Conservation (phyloP, 371 early-diverging fungal species). For the Batrachochytrium dendrobatidis region DNA sequence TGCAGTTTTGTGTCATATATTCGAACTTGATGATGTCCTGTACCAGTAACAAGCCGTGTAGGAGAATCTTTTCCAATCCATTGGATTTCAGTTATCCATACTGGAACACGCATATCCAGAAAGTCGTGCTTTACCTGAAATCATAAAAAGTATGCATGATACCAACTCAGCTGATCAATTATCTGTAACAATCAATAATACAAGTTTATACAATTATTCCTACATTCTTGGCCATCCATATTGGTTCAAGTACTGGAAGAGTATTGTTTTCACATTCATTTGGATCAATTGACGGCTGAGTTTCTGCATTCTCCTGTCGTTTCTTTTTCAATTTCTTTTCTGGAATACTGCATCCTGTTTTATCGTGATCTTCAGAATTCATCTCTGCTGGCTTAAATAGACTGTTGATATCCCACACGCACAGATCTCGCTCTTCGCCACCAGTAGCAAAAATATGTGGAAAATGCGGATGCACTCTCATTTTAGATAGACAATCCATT, state of each 20-base stretch:
- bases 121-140: slow-evolving; percentile 57
- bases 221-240: slow-evolving; percentile 34
- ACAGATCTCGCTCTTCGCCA: slow-evolving; percentile 78
- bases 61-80: slow-evolving; percentile 41
- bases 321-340: too few relatives aligned
- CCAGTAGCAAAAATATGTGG: slow-evolving; percentile 70
- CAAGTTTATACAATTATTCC: slow-evolving; percentile 40
- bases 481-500: slow-evolving; percentile 45
- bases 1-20: slow-evolving; percentile 67
- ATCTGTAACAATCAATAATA: background rate
- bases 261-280: too few relatives aligned
- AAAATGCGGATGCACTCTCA: slow-evolving; percentile 61
- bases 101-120: slow-evolving; percentile 73
- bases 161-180: slow-evolving; percentile 2
- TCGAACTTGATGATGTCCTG: slow-evolving; percentile 72
- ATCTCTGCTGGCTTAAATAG: slow-evolving; percentile 9
- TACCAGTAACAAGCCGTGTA: slow-evolving; percentile 54
- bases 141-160: background rate
- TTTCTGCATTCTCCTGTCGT: too few relatives aligned
- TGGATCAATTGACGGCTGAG: too few relatives aligned
- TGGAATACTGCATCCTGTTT: background rate
- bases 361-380: slow-evolving; percentile 10
- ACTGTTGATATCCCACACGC: slow-evolving; percentile 59
- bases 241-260: slow-evolving; percentile 22
- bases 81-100: slow-evolving; percentile 80